phyloP scores from a whole-genome alignment of 2,329 filamentous ascomycete species.

The Akanthomyces muscarius region DNA sequence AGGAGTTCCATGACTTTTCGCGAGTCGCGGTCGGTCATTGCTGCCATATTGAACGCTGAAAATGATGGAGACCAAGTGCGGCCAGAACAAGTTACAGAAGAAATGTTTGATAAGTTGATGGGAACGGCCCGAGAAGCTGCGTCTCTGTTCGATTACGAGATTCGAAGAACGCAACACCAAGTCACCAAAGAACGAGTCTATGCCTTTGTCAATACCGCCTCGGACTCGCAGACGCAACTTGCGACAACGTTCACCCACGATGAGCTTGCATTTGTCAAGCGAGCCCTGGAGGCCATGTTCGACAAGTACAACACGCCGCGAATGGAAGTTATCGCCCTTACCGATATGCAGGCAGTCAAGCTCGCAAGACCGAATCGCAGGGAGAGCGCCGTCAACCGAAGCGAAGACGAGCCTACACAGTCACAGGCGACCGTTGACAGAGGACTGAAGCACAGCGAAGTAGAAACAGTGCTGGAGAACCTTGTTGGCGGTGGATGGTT shows the following conservation, averaged over 20 bases:
- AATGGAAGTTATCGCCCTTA: conserved; percentile 81
- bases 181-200: conserved; percentile 62
- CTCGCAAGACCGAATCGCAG: conserved; percentile 51
- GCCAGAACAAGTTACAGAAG: conserved; percentile 61
- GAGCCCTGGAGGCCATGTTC: conserved; percentile 87
- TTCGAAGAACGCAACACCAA: conserved; percentile 72
- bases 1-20: conserved; percentile 72
- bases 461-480: conserved; percentile 64
- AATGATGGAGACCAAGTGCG: conserved; percentile 36
- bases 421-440: conserved; percentile 39
- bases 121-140: conserved; percentile 66
- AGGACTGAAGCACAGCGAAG: conserved; percentile 71
- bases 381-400: conserved; percentile 30
- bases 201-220: conserved; percentile 82
- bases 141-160: conserved; percentile 80
- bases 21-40: conserved; percentile 69
- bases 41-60: conserved; percentile 65
- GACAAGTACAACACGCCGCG: conserved; percentile 75
- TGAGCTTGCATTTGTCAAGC: conserved; percentile 85
- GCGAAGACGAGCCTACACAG: conserved; percentile 24
- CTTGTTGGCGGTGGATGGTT: conserved; percentile 83
- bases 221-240: conserved; percentile 79
- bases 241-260: conserved; percentile 77
- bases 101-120: conserved; percentile 66
- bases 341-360: conserved; percentile 72